A percentile compares a stretch with the other conserved stretches of the same genome.
phyloP scores from a whole-genome alignment of 768 basidiomycete species.

The Roridomyces roridus region DNA sequence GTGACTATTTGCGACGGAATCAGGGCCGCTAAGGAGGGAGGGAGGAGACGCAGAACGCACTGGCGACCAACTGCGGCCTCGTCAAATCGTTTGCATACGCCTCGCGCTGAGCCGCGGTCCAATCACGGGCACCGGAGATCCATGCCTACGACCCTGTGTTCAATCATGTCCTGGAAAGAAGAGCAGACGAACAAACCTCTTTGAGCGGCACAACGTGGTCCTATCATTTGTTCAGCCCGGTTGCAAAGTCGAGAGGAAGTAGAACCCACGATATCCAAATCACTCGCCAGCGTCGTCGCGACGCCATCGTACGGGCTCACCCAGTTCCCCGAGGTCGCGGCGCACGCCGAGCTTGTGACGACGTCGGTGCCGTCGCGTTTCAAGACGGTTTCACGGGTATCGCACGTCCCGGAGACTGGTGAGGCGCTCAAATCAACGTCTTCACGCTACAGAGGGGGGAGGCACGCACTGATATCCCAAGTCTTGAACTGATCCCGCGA shows the following conservation, averaged over 20 bases:
- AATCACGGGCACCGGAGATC: slow-evolving; percentile 58
- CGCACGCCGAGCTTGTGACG: slow-evolving; percentile 45
- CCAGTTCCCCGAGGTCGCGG: slow-evolving; percentile 55
- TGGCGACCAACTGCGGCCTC: slow-evolving; percentile 59
- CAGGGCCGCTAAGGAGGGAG: neutral
- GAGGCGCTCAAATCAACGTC: neutral
- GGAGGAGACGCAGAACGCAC: slow-evolving; percentile 35
- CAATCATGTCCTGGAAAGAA: too few species aligned
- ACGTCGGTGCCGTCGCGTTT: slow-evolving; percentile 53
- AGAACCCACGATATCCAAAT: slow-evolving; percentile 54
- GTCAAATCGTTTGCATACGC: slow-evolving; percentile 62
- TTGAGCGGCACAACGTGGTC: slow-evolving; percentile 63
- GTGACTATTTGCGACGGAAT: slow-evolving; percentile 4
- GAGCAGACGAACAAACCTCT: slow-evolving; percentile 37
- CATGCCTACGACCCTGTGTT: slow-evolving; percentile 46
- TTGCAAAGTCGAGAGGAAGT: neutral
- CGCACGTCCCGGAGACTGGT: slow-evolving; percentile 55
- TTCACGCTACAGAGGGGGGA: neutral
- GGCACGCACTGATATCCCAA: slow-evolving; percentile 53
- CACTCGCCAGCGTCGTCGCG: slow-evolving; percentile 48
- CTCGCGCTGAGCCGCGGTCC: slow-evolving; percentile 57
- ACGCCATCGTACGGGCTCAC: slow-evolving; percentile 59
- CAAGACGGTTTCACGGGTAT: slow-evolving; percentile 57
- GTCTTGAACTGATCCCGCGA: slow-evolving; percentile 47
- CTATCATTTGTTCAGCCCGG: slow-evolving; percentile 29